Percentiles rank a stretch among this genome's conserved stretches.
Evolutionary conservation across 805 yeast genomes (phyloP).

Genomic region (Wickerhamomyces bovis): DNA sequence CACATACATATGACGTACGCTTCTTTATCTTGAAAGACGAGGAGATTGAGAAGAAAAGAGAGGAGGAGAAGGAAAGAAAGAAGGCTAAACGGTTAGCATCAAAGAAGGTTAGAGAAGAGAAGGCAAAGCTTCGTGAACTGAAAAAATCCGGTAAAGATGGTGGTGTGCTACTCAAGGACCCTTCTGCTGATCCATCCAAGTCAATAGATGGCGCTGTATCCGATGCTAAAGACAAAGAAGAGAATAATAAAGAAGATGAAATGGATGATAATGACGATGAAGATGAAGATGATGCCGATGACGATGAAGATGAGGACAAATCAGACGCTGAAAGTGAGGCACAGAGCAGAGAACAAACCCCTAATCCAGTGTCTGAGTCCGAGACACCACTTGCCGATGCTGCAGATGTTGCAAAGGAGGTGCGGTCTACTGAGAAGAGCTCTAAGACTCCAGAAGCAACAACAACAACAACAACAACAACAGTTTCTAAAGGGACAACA

Average conservation of each 20-base stretch:
- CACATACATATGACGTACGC: constrained; percentile 73
- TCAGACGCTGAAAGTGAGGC: constrained; percentile 1
- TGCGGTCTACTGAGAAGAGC: background rate
- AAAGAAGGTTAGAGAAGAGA: constrained; percentile 30
- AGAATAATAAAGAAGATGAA: constrained; percentile 5
- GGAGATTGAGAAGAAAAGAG: constrained; percentile 45
- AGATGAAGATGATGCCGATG: background rate
- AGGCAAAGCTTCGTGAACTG: constrained; percentile 19
- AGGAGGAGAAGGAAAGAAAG: constrained; percentile 34
- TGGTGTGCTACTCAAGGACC: background rate
- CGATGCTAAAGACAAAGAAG: background rate
- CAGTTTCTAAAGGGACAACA: background rate
- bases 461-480: no score
- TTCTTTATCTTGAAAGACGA: constrained; percentile 85
- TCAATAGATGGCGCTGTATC: background rate
- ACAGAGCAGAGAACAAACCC: constrained; percentile 1
- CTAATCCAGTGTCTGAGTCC: background rate
- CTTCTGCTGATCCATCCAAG: background rate
- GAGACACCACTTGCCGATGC: background rate
- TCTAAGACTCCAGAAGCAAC: background rate
- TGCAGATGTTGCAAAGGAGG: background rate
- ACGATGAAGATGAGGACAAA: constrained; percentile 2
- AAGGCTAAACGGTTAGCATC: constrained; percentile 30
- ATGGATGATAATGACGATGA: constrained; percentile 1
- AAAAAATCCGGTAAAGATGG: constrained; percentile 3